A percentile compares a stretch with the other conserved stretches of the same genome.
Conservation (phyloP, 1,284 basidiomycete species). For the Abortiporus biennis region DNA sequence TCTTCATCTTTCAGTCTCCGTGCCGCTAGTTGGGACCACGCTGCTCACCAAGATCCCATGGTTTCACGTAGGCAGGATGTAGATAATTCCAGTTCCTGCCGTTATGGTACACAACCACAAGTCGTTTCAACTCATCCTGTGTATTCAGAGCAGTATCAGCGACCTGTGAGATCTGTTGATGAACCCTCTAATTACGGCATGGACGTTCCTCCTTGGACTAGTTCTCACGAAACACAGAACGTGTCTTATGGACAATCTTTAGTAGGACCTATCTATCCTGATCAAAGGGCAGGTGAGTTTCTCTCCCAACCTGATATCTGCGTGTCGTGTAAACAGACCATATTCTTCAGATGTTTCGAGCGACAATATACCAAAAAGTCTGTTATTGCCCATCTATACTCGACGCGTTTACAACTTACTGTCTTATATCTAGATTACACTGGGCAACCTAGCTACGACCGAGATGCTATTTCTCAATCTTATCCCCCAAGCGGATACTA, state of each 20-base stretch:
- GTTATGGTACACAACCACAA: slow-evolving; percentile 12
- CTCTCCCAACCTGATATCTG: background rate
- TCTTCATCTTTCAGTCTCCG: slow-evolving; percentile 33
- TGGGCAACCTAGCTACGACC: slow-evolving; percentile 13
- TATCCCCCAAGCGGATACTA: slow-evolving; percentile 19
- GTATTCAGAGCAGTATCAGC: slow-evolving; percentile 21
- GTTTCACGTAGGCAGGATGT: slow-evolving; percentile 12
- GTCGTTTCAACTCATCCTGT: slow-evolving; percentile 11
- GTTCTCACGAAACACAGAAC: slow-evolving; percentile 20
- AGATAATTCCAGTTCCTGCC: slow-evolving; percentile 16
- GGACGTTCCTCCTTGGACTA: slow-evolving; percentile 19
- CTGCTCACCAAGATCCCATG: slow-evolving; percentile 15
- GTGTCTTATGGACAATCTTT: slow-evolving; percentile 29
- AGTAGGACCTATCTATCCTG: slow-evolving; percentile 36
- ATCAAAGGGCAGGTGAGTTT: slow-evolving; percentile 35
- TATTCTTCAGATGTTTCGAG: slow-evolving; percentile 4
- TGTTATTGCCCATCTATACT: slow-evolving; percentile 5
- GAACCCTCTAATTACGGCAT: slow-evolving; percentile 24
- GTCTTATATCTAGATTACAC: slow-evolving; percentile 1
- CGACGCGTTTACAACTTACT: background rate
- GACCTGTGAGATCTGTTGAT: slow-evolving; percentile 15
- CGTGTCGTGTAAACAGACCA: background rate
- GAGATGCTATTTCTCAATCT: slow-evolving; percentile 12
- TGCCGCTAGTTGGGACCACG: slow-evolving; percentile 37
- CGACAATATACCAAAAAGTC: slow-evolving; percentile 19